Base-by-base conservation (phyloP, 1,284 basidiomycete genomes). In the Coniophora puteana region DNA sequence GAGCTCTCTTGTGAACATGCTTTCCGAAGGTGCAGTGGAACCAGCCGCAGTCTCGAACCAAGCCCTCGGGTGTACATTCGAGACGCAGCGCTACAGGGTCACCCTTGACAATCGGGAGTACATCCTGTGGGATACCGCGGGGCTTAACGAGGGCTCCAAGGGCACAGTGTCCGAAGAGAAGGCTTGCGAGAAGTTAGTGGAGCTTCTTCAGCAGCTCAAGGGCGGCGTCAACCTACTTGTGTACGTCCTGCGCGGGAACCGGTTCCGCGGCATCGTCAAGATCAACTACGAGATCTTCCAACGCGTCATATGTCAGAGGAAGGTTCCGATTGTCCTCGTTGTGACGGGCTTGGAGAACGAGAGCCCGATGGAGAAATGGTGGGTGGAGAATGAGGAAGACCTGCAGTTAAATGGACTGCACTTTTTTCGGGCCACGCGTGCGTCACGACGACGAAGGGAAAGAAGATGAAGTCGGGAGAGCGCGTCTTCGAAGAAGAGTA, bases 301-400 rank as follows among this genome's bases (percentile, higher is more conserved):
- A 26, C 60, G 59, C 2, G 59, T 53, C 4, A 60, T 58, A 24
- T 58, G 59, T 43, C 53, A 59, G 36, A 58, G 45, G 43, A 58
- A 61, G 25, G 55, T 58, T 5, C 51, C 55, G 13, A 61, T 58
- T 21, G 57, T 38, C 20, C 41, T 57, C 39, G 55, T 56, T 7
- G 30, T 57, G 16, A 61, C 59, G 6, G 59, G 55, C 13, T 53
- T 57, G 32, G 55, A 57, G 31, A 60, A 57, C 40, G 49, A 59
- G 26, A 55, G 47, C 20, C 37, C 22, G 25, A 58, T 58, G 55
- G 59, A 60, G n/a, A 47, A 25, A 18, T 58, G 55, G 55, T 61
- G 55, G 55, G 8, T 5, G 14, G 29, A 38, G 5, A 58, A 58
- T 32, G 25, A 42, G 24, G 5, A 18, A 11, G 45, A 61, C 20